Evolutionary conservation across 2,329 filamentous ascomycete species (phyloP), one percentile per base, ranked within the genome.

Genomic region (Diaporthe nobilis): DNA sequence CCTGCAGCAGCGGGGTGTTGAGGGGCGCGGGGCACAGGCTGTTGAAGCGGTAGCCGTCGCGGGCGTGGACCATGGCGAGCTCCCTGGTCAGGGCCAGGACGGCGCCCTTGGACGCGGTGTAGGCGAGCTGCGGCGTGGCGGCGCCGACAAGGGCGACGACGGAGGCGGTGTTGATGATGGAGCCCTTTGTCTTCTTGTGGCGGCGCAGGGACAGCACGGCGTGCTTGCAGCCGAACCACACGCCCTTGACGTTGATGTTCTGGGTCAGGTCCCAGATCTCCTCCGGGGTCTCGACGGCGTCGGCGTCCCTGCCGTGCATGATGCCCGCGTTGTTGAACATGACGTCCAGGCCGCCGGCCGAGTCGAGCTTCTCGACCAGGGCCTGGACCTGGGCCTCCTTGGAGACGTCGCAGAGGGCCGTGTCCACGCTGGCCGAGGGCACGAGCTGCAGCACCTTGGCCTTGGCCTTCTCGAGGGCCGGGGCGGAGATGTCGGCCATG

Each of bases 241-340:
- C 96, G 58, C 96, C 96, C 90, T 98, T 98, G 85, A 98, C 96
- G 85, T 98, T 98, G 88, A 98, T 97, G 83, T 92, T 92, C 77
- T 98, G 95, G 6, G 96, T 98, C 79, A 98, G 87, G 81, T 98
- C 95, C 96, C 96, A 98, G 87, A 98, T 96, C 81, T 91, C 92
- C 87, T 98, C 95, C 70, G 94, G 92, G 1, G 95, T 98, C 83
- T 93, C 91, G 83, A 97, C 87, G 67, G 96, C 95, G 84, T 95
- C 93, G 82, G 91, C 92, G 84, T 95, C 94, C 75, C 93, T 89
- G 65, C 92, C 92, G 86, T 98, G 96, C 96, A 98, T 98, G 85
- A 98, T 98, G 73, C 96, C 96, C 34, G 96, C 96, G 84, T 98
- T 98, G 91, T 98, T 98, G 92, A 98, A 98, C 81, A 98, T 94